phyloP scores from a whole-genome alignment of 345 rosid genomes.

The Syzygium jambos region DNA sequence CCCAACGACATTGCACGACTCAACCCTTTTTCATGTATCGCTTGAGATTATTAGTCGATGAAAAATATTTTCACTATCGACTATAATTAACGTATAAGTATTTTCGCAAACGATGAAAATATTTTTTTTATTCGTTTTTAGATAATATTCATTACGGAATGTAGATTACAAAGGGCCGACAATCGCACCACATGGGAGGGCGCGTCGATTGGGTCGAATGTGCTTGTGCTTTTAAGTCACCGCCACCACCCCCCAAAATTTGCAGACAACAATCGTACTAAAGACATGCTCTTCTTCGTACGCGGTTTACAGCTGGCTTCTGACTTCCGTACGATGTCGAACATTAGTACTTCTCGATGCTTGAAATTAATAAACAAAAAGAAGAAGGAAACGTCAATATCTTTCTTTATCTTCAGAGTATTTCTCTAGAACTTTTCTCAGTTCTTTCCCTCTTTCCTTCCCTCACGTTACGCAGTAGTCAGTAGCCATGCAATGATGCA shows the following conservation, averaged over 20 bases:
- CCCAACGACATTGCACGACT: too few relatives aligned
- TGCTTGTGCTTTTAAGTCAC: not conserved
- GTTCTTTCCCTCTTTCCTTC: not conserved
- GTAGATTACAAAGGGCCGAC: not conserved
- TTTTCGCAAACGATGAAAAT: accelerated
- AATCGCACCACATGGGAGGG: not conserved
- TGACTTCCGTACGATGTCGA: not conserved
- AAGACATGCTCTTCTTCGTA: not conserved
- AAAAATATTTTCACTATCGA: not conserved
- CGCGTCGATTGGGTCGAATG: not conserved
- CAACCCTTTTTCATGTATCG: not conserved
- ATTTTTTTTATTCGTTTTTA: not conserved
- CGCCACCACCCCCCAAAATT: not conserved
- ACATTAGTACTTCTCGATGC: not conserved
- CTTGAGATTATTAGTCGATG: not conserved
- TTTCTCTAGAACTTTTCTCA: not conserved
- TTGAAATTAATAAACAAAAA: not conserved
- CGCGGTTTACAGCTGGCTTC: not conserved
- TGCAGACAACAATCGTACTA: not conserved
- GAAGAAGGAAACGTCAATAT: not conserved
- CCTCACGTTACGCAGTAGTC: not conserved
- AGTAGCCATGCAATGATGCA: not conserved
- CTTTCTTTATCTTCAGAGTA: not conserved
- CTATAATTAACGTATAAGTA: not conserved
- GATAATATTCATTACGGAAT: too few relatives aligned